Evolutionary conservation across 139 green algal genomes (phyloP).

Genomic region (Spirogloea muscicola): DNA sequence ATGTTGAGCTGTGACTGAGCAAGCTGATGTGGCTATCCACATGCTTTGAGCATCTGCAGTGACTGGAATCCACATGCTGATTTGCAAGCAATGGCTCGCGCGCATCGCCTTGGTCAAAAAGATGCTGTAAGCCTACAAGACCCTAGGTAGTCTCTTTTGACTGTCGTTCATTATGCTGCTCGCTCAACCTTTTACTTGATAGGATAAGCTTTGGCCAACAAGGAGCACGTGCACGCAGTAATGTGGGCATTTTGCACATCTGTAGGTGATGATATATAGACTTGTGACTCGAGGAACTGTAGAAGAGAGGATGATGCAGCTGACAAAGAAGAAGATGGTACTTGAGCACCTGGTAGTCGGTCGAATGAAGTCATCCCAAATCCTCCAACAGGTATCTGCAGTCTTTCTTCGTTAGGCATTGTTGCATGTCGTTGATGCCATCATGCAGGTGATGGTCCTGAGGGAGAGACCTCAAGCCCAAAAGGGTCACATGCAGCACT

Average conservation of each 20-base stretch:
- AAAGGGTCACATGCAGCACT: no score
- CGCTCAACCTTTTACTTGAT: conserved; percentile 4
- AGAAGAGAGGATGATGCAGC: conserved; percentile 89
- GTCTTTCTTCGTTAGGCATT: neutral
- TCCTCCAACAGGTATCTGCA: conserved; percentile 50
- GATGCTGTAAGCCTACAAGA: conserved; percentile 14
- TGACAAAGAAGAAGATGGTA: conserved; percentile 75
- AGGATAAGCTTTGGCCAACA: no score
- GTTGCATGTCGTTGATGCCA: neutral
- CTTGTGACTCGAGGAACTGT: conserved; percentile 73
- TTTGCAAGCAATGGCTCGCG: conserved; percentile 46
- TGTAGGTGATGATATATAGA: conserved; percentile 78
- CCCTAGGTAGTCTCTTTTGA: conserved; percentile 7
- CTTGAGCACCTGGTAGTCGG: conserved; percentile 81
- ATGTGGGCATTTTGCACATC: neutral
- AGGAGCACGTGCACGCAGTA: neutral
- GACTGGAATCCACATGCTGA: conserved; percentile 54
- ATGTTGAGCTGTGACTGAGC: no score
- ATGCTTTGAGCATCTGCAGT: conserved; percentile 23
- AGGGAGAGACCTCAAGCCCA: no score
- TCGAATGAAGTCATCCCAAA: conserved; percentile 28
- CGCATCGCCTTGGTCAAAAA: conserved; percentile 48
- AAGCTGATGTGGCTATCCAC: no score
- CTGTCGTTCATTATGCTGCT: conserved; percentile 5
- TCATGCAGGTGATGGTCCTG: no score